phyloP scores from a whole-genome alignment of 148 eudicot species.

The Silene uniflora region DNA sequence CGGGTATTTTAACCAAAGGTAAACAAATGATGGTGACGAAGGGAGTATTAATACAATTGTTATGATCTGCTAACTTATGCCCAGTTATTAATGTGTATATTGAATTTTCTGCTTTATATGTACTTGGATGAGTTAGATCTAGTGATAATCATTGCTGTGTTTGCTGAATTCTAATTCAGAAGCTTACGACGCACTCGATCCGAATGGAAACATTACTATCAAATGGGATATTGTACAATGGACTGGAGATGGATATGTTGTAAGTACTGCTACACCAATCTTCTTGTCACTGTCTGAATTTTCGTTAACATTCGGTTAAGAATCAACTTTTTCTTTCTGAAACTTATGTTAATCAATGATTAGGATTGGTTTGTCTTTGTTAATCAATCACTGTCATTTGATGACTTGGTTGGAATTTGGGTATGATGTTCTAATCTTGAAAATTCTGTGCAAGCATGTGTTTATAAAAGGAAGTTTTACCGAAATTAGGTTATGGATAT shows the following conservation, averaged over 20 bases:
- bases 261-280: slow-evolving; percentile 34
- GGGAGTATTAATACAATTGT: background rate
- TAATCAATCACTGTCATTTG: background rate
- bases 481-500: background rate
- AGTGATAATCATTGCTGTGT: slow-evolving; percentile 7
- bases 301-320: background rate
- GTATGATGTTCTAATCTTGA: background rate
- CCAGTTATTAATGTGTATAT: background rate
- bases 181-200: slow-evolving; percentile 72
- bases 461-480: background rate
- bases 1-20: too few species aligned
- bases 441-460: background rate
- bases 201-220: slow-evolving; percentile 64
- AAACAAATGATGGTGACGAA: too few species aligned
- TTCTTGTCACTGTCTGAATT: background rate
- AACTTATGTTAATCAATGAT: too few species aligned
- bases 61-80: slow-evolving; percentile 12
- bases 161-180: slow-evolving; percentile 29
- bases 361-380: background rate
- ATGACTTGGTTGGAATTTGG: background rate
- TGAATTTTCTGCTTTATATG: slow-evolving; percentile 1
- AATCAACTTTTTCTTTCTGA: background rate
- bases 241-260: slow-evolving; percentile 67
- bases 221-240: slow-evolving; percentile 64
- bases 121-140: slow-evolving; percentile 19